These are phyloP conservation scores for Claviceps quebecensis DNA, from an alignment of 2,329 filamentous ascomycete genomes.

Conservation along the genomic window DNA sequence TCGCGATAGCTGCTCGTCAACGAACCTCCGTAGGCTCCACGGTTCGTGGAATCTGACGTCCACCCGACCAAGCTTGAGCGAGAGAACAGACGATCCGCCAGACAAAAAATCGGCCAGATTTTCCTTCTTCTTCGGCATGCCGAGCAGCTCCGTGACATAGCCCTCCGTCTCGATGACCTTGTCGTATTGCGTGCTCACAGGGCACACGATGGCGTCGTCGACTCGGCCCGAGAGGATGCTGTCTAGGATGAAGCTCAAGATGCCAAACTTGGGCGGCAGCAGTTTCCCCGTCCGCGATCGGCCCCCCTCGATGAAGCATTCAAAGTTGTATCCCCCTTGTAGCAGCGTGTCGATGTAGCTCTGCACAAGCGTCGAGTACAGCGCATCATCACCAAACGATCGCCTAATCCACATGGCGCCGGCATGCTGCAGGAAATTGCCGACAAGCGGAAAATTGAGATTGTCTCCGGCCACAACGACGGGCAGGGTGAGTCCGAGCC, in stretches of 20 bases:
- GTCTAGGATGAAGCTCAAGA: constrained; percentile 81
- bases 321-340: constrained; percentile 83
- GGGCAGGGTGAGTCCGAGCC: constrained; percentile 74
- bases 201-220: constrained; percentile 82
- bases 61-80: constrained; percentile 75
- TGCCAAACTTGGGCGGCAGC: constrained; percentile 87
- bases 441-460: constrained; percentile 82
- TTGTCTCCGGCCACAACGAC: constrained; percentile 94
- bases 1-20: constrained; percentile 57
- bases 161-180: constrained; percentile 97
- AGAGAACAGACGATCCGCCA: constrained; percentile 70
- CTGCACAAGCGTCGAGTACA: constrained; percentile 90
- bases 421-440: constrained; percentile 85
- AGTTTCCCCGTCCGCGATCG: constrained; percentile 88
- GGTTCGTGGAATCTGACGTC: constrained; percentile 95
- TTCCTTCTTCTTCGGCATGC: constrained; percentile 90
- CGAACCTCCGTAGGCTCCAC: constrained; percentile 76
- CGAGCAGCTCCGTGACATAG: constrained; percentile 87
- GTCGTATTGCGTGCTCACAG: constrained; percentile 95
- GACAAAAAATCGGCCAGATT: constrained; percentile 83
- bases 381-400: constrained; percentile 78
- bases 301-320: constrained; percentile 95
- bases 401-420: constrained; percentile 94
- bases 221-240: constrained; percentile 79
- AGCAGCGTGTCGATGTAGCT: constrained; percentile 88